phyloP scores from a whole-genome alignment of 257 asterid species.

The Fraxinus excelsior region DNA sequence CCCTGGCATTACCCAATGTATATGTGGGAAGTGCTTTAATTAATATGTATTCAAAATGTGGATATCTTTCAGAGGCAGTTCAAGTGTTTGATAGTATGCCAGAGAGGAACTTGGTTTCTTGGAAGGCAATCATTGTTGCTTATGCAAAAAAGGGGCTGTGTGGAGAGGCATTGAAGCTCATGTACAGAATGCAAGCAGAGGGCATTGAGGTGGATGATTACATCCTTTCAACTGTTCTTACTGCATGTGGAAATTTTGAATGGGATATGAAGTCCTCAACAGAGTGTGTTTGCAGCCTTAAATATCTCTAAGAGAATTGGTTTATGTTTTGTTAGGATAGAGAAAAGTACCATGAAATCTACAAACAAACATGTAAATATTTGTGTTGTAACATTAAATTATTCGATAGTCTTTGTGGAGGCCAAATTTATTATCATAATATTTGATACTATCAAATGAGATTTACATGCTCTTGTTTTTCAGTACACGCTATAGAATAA shows the following conservation, averaged over 20 bases:
- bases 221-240: constrained; percentile 60
- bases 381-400: background rate
- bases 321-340: background rate
- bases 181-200: constrained; percentile 78
- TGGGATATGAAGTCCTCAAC: constrained; percentile 36
- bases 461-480: no score
- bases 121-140: constrained; percentile 81
- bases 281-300: constrained; percentile 40
- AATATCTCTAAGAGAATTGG: background rate
- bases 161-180: constrained; percentile 77
- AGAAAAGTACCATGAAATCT: background rate
- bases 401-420: background rate
- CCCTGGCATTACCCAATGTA: constrained; percentile 59
- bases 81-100: constrained; percentile 84
- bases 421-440: background rate
- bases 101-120: constrained; percentile 65
- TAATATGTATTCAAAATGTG: constrained; percentile 85
- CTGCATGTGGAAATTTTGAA: constrained; percentile 67
- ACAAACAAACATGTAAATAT: background rate
- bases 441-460: background rate
- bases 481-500: background rate
- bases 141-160: constrained; percentile 73
- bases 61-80: constrained; percentile 74
- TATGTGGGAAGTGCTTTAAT: constrained; percentile 93
- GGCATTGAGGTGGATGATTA: constrained; percentile 74